These are phyloP conservation scores for Chaetoceros muelleri DNA, from an alignment of 108 stramenopile genomes.

Conservation along the genomic window DNA sequence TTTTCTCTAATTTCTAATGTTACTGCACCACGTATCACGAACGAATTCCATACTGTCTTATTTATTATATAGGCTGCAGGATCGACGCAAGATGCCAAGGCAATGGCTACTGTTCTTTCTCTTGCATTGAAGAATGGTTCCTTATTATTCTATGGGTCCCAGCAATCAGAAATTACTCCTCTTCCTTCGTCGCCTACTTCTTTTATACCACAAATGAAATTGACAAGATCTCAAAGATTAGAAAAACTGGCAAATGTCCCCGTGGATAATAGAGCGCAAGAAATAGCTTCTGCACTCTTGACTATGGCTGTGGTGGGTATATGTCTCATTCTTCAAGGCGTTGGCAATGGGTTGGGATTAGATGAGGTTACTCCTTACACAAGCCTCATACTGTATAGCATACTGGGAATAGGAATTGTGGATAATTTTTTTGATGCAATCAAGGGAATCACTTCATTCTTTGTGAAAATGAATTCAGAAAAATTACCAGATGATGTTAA, in stretches of 20 bases:
- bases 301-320: constrained; percentile 46
- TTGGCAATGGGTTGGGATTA: constrained; percentile 50
- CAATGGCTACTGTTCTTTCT: constrained; percentile 46
- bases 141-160: constrained; percentile 45
- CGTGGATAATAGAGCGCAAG: constrained; percentile 65
- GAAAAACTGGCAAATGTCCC: constrained; percentile 48
- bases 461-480: constrained; percentile 42
- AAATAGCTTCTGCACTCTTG: constrained; percentile 62
- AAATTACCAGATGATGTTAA: constrained; percentile 29
- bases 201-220: too few relatives aligned
- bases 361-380: constrained; percentile 47
- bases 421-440: constrained; percentile 84
- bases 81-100: constrained; percentile 50
- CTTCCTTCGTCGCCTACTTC: constrained; percentile 27
- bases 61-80: constrained; percentile 43
- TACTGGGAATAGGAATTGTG: constrained; percentile 42
- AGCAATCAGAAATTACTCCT: constrained; percentile 38
- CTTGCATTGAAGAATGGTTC: constrained; percentile 43
- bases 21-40: not conserved
- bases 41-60: not conserved
- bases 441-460: constrained; percentile 17
- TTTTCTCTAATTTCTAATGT: constrained; percentile 3
- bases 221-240: constrained; percentile 40
- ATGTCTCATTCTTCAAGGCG: constrained; percentile 35
- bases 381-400: constrained; percentile 30